Evolutionary conservation across 31 red algal species (phyloP).

Genomic region (Endocladia muricata): DNA sequence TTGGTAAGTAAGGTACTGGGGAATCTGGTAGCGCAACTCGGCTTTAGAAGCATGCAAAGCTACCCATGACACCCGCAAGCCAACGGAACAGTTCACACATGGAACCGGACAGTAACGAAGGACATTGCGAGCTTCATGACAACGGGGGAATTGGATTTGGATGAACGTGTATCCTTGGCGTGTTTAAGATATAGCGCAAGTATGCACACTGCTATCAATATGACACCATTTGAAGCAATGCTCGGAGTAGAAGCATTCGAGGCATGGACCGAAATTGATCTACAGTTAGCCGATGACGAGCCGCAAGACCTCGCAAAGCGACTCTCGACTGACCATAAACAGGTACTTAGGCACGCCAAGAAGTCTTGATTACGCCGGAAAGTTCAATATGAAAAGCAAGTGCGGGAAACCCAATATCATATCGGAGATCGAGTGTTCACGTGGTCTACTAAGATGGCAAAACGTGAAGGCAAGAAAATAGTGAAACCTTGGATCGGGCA

Average conservation of each 20-base stretch:
- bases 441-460: too few species aligned
- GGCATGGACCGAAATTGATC: neutral
- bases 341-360: neutral
- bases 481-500: too few species aligned
- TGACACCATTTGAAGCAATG: constrained; percentile 8
- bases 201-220: neutral
- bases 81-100: constrained; percentile 20
- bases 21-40: neutral
- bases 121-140: constrained; percentile 6
- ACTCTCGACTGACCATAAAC: neutral
- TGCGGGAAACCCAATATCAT: neutral
- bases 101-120: constrained; percentile 16
- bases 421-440: constrained; percentile 1
- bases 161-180: neutral
- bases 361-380: neutral
- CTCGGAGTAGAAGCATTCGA: constrained; percentile 22
- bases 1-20: neutral
- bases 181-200: neutral
- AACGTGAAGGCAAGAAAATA: too few species aligned
- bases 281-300: neutral
- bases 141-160: neutral
- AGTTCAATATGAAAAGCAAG: neutral
- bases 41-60: neutral
- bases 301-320: neutral
- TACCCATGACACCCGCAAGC: constrained; percentile 15